Percentiles rank a stretch among this genome's conserved stretches.
Conservation (phyloP, 1,284 basidiomycete genomes). For the Trametes polyzona region DNA sequence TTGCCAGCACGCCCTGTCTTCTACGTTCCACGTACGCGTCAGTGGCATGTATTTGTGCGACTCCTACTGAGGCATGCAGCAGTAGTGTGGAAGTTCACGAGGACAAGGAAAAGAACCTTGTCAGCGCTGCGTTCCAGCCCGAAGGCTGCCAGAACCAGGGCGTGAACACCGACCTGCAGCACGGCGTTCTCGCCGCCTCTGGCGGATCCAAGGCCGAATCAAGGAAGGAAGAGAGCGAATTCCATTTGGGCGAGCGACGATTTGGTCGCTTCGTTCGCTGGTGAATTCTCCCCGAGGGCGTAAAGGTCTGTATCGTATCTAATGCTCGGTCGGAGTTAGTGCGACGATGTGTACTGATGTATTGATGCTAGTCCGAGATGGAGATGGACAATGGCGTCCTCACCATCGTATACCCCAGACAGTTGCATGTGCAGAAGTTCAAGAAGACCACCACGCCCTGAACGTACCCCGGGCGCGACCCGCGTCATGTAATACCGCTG, state of each 20-base stretch:
- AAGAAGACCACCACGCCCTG: constrained; percentile 42
- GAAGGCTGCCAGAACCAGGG: too few relatives aligned
- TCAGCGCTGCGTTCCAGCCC: too few relatives aligned
- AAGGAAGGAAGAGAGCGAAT: constrained; percentile 45
- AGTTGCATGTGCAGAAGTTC: constrained; percentile 37
- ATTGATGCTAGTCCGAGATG: constrained; percentile 48
- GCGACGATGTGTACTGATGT: too few relatives aligned
- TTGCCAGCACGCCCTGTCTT: constrained; percentile 15
- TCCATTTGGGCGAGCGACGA: constrained; percentile 54
- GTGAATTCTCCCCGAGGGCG: constrained; percentile 48
- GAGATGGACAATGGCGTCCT: constrained; percentile 48
- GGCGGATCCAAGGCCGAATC: constrained; percentile 41
- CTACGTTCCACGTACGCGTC: not conserved
- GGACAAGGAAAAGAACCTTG: constrained; percentile 41
- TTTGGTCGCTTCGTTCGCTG: constrained; percentile 53
- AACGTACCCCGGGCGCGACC: constrained; percentile 1
- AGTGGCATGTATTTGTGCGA: not conserved
- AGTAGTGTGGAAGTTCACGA: constrained; percentile 58
- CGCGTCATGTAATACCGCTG: not conserved
- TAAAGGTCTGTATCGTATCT: constrained; percentile 48
- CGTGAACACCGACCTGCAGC: too few relatives aligned
- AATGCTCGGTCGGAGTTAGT: constrained; percentile 4
- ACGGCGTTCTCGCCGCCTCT: too few relatives aligned
- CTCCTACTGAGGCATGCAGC: too few relatives aligned
- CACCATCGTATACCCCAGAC: constrained; percentile 48